Conservation (phyloP, 2,329 filamentous ascomycete genomes). For the Intubia oerlemansii region DNA sequence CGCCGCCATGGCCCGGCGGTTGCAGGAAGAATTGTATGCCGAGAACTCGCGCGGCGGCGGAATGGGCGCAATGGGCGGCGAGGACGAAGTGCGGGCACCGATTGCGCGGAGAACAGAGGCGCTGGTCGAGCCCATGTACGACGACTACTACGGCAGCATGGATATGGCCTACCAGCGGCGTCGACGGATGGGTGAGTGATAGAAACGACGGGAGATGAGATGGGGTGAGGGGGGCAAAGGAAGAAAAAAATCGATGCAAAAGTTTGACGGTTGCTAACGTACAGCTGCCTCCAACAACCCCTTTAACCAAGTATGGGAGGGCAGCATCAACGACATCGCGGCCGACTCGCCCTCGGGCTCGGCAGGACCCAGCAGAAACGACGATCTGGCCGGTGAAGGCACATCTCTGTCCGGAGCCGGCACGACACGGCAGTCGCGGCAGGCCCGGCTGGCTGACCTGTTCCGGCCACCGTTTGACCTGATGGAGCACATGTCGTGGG, state of each 20-base stretch:
- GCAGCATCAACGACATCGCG: not conserved
- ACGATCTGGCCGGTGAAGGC: not conserved
- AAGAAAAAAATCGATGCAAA: too few species aligned
- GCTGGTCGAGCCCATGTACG: constrained; percentile 50
- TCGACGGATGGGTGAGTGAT: too few species aligned
- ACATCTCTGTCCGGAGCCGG: too few species aligned
- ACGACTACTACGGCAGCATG: constrained; percentile 20
- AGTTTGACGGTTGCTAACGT: too few species aligned
- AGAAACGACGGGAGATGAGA: too few species aligned
- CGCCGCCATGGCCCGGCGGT: constrained; percentile 70
- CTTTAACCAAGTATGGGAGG: constrained; percentile 19
- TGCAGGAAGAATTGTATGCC: constrained; percentile 79
- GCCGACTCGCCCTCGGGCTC: not conserved
- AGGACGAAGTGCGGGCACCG: constrained; percentile 60
- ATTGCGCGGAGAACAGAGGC: constrained; percentile 86
- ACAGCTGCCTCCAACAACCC: too few species aligned
- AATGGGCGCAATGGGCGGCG: not conserved
- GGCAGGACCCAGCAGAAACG: constrained; percentile 2
- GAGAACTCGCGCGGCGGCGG: constrained; percentile 9
- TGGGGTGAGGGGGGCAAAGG: too few species aligned
- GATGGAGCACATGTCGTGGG: constrained; percentile 63
- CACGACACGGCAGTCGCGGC: constrained; percentile 1
- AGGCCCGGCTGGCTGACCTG: constrained; percentile 56
- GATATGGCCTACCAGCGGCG: constrained; percentile 32
- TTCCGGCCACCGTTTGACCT: constrained; percentile 85